Base-by-base conservation (phyloP, 2,329 filamentous ascomycete species). In the Huntiella savannae region DNA sequence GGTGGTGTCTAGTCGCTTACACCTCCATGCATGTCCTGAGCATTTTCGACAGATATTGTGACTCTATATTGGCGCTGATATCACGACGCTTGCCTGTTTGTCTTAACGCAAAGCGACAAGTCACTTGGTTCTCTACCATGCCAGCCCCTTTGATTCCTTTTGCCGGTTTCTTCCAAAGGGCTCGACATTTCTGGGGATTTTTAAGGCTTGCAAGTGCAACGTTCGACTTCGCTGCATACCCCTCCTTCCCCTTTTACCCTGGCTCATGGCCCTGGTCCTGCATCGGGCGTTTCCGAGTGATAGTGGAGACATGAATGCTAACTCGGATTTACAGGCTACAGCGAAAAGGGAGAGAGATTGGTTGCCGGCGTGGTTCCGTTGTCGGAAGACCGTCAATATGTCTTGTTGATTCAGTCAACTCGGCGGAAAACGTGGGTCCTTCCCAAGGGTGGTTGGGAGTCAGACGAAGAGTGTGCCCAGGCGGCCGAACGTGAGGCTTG, bases 371-470 rank as follows among this genome's bases (percentile, higher is more conserved):
- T 96, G 49, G 91, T 98, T 41, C 85, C 91, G 53, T 70, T 96
- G 53, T 91, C 84, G 47, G 63, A 72, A 56, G 87, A 94, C 66
- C 88, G 84, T 62, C 79, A 77, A 56, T 80, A 82, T 61, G 88
- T 98, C 51, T 72, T 98, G 55, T 71, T 98, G 55, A 94, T 96
- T 56, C 86, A 95, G 66, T 94, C 86, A 46, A 88, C 83, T 45
- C 76, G 84, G 53, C 79, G 86, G 56, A 84, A 84, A 61, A 84
- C 83, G 56, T 98, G 91, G 91, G 91, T 98, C 38, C 71, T 98
- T 49, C 91, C 91, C 50, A 98, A 98, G 62, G 91, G 91, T 58
- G 91, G 91, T 50, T 98, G 91, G 87, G 91, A 98, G 63, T 80
- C 77, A 33, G 91, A 98, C 62, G 91, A 98, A 65, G 75, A 79